Base-by-base conservation (phyloP, 129 eudicot species). In the Sambucus nigra region DNA sequence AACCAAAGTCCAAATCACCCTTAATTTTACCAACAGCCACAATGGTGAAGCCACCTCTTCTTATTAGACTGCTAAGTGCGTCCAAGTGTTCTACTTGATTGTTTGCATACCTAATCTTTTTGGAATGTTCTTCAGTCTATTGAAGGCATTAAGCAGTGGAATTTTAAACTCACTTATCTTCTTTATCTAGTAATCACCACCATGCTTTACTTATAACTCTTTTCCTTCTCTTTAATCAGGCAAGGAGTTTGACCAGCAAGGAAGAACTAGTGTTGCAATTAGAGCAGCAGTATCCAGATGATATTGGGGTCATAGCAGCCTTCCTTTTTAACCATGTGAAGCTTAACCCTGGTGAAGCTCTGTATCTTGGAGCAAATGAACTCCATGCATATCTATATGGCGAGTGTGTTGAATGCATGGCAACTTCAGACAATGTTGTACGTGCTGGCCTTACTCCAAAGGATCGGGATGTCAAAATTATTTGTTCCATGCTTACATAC, bases 391-490 rank as follows among this genome's bases (percentile, higher is more conserved):
- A 91, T 46, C 27, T 91, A 40, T 72, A 68, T 25, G 98, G 98
- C 11, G 98, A 91, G 20, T 91, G 82, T 50, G 57, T 91, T 0
- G 98, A 91, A 59, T 91, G 98, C 73, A 91, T 91, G 98, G 98
- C 98, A 51, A 91, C 94, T 20, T 91, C 98, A 61, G 98, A 91
- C 64, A 86, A 91, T 46, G 98, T 91, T 0, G 94, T 91, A 23
- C 95, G 98, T 13, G 98, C 98, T 35, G 98, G 98, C 53, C 95
- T 91, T 31, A 91, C 98, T 49, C 88, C 95, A 5, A 91, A 91
- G 68, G 18, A 73, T 39, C 66, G 95, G 0, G 98, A 91, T 55
- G 95, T 86, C 12, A 64, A 71, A 53, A 85, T 73, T 28, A 80
- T 91, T 22, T 82, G 94, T 66, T 71, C 93, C 12, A 91, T 91